Conservation (phyloP, 306 rosid species). For the Ziziphus jujuba region DNA sequence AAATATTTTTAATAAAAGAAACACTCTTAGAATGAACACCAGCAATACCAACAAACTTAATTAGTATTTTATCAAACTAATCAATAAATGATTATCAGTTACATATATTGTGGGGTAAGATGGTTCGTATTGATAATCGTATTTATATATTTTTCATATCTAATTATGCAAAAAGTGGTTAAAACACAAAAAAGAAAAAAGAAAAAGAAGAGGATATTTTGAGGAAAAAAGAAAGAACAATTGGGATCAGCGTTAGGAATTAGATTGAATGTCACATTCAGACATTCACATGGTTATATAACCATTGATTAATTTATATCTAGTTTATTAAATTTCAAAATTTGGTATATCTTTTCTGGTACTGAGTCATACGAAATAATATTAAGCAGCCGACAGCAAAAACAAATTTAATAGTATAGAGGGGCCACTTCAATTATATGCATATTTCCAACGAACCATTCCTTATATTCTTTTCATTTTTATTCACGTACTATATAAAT, state of each 20-base stretch:
- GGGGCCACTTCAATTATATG: conserved; percentile 10
- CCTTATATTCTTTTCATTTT: too few species aligned
- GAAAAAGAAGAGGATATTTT: neutral
- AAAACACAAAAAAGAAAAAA: too few species aligned
- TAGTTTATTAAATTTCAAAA: neutral
- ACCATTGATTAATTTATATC: neutral
- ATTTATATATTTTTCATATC: too few species aligned
- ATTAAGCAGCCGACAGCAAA: conserved; percentile 2
- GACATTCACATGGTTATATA: conserved; percentile 12
- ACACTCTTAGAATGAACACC: too few species aligned
- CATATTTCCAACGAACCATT: neutral
- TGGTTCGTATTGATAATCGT: too few species aligned
- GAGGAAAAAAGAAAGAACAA: neutral
- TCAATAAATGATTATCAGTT: too few species aligned
- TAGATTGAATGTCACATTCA: conserved; percentile 18
- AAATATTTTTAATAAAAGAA: too few species aligned
- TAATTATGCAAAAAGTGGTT: too few species aligned
- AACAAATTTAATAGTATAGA: neutral
- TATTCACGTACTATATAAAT: too few species aligned
- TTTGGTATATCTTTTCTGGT: neutral
- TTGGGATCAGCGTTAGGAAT: neutral
- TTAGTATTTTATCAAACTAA: too few species aligned
- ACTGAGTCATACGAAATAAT: conserved; percentile 1
- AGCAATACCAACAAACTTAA: too few species aligned
- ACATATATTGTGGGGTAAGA: too few species aligned